Percentiles rank a stretch among this genome's conserved stretches.
phyloP scores from a whole-genome alignment of 208 protist genomes.

The Zelonia costaricensis region DNA sequence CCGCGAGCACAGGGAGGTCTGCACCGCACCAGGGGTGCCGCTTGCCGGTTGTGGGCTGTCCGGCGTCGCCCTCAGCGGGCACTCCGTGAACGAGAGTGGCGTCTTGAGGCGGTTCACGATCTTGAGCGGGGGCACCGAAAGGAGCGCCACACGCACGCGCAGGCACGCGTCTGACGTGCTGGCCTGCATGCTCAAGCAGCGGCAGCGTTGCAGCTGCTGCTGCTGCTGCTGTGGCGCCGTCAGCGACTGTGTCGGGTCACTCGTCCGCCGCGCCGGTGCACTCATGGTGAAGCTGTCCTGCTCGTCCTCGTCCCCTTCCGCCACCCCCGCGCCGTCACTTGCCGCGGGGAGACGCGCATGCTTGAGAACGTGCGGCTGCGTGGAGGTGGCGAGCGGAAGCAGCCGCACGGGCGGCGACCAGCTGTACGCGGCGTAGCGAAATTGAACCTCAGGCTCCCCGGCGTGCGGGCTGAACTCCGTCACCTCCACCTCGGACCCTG shows the following conservation, averaged over 20 bases:
- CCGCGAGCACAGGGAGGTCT: conserved; percentile 14
- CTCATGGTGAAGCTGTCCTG: neutral
- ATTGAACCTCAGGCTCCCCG: conserved; percentile 30
- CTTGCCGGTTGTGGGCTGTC: neutral
- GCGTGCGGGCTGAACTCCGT: conserved; percentile 10
- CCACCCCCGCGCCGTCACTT: too few relatives aligned
- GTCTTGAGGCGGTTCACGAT: conserved; percentile 29
- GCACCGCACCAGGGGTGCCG: neutral
- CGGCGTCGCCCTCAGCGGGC: neutral
- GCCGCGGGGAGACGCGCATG: conserved; percentile 13
- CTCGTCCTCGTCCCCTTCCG: neutral
- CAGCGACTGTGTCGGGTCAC: neutral
- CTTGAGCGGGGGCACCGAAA: conserved; percentile 10
- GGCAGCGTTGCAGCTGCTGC: conserved; percentile 5
- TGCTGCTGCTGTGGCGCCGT: too few relatives aligned
- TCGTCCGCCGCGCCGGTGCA: neutral
- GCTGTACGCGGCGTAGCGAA: conserved; percentile 27
- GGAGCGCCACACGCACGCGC: conserved; percentile 11
- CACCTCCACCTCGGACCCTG: conserved; percentile 11
- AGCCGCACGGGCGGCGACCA: conserved; percentile 52
- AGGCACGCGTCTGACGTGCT: conserved; percentile 8
- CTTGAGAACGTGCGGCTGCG: conserved; percentile 40
- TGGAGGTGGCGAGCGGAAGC: conserved; percentile 34
- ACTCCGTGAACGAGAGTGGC: conserved; percentile 16
- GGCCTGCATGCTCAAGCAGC: conserved; percentile 17